Evolutionary conservation across 371 early-diverging fungal genomes (phyloP), one percentile per base, ranked within the genome.

Genomic region (Mucor irregularis): DNA sequence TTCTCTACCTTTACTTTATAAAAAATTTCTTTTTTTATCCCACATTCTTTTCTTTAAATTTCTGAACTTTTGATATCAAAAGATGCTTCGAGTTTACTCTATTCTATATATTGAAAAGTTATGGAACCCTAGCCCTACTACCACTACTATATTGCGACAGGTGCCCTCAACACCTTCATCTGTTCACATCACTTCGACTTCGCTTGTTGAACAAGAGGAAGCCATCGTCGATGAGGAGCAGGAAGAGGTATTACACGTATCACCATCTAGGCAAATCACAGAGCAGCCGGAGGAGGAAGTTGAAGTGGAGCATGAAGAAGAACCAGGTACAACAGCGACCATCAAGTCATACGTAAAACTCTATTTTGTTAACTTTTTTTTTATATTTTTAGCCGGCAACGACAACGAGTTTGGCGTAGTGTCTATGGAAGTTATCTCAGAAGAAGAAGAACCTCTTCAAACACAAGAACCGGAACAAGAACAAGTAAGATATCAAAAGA

Each of bases 41-140:
- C n/a, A n/a, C n/a, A n/a, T n/a, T n/a, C n/a, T n/a, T n/a, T n/a
- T n/a, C n/a, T n/a, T n/a, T n/a, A n/a, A n/a, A n/a, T n/a, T n/a
- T n/a, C n/a, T n/a, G n/a, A n/a, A n/a, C n/a, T n/a, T n/a, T n/a
- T n/a, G n/a, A n/a, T n/a, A n/a, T 21, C 16, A 46, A 13, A 45
- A 38, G 3, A 64, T 64, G 64, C 56, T 64, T 45, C 58, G 64
- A 34, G 50, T 64, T n/a, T 53, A 58, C 22, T 58, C 53, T 29
- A 34, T 64, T 10, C 19, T 64, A 17, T 58, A 54, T 22, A 64
- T 50, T 21, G 59, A 64, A 37, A 35, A 40, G 9, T 35, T 64
- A 46, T 64, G 64, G 64, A 53, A 44, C 21, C 16, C n/a, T n/a
- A n/a, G n/a, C n/a, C n/a, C 35, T 31, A 8, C 5, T 39, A 25